phyloP scores from a whole-genome alignment of 345 rosid species.

The Ricinus communis region DNA sequence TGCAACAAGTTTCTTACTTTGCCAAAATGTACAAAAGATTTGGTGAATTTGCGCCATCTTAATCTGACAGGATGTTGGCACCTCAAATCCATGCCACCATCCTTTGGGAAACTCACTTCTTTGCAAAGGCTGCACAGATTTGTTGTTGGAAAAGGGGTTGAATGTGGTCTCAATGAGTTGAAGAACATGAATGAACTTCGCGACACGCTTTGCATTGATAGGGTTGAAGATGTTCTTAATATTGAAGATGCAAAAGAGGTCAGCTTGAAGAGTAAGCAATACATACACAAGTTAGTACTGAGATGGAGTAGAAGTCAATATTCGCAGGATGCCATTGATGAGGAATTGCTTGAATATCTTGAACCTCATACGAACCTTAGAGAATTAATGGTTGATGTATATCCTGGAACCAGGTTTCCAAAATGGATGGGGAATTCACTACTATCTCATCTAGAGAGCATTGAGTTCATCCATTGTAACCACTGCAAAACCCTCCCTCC shows the following conservation, averaged over 20 bases:
- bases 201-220: slow-evolving; percentile 21
- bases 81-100: slow-evolving; percentile 22
- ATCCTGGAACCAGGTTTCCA: slow-evolving; percentile 20
- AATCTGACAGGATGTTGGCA: slow-evolving; percentile 25
- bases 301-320: slow-evolving; percentile 18
- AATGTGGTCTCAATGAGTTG: slow-evolving; percentile 17
- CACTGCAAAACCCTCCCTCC: slow-evolving; percentile 19
- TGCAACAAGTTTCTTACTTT: slow-evolving; percentile 16
- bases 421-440: slow-evolving; percentile 20
- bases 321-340: slow-evolving; percentile 8
- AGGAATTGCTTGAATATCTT: slow-evolving; percentile 20
- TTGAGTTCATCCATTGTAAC: slow-evolving; percentile 16
- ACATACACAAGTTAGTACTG: slow-evolving; percentile 13
- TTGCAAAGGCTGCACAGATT: slow-evolving; percentile 23
- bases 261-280: slow-evolving; percentile 15
- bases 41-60: slow-evolving; percentile 20
- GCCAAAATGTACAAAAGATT: slow-evolving; percentile 13
- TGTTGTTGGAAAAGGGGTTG: slow-evolving; percentile 16
- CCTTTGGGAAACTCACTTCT: slow-evolving; percentile 16
- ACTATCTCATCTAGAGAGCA: slow-evolving; percentile 18
- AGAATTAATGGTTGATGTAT: slow-evolving; percentile 17
- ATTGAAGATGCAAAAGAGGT: slow-evolving; percentile 20
- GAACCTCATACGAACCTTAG: slow-evolving; percentile 23
- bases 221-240: slow-evolving; percentile 16
- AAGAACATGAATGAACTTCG: slow-evolving; percentile 24